These are phyloP conservation scores for Lepiota brunneoincarnata DNA, from an alignment of 768 basidiomycete species.

Conservation along the genomic window DNA sequence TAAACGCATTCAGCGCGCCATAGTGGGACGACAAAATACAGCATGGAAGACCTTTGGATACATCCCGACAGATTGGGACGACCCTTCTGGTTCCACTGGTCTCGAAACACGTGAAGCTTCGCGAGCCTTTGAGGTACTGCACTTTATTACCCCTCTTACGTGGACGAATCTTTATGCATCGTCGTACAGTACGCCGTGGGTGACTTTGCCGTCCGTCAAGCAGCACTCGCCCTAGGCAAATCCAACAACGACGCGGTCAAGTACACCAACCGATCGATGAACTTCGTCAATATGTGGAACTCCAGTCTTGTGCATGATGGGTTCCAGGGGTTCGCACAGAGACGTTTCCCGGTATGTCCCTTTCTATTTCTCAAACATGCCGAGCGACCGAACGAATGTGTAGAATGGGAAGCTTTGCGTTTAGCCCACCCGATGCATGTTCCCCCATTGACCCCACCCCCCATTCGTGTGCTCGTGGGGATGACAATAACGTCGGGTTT, in stretches of 20 bases:
- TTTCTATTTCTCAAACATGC: not conserved
- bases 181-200: slow-evolving; percentile 40
- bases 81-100: slow-evolving; percentile 45
- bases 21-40: slow-evolving; percentile 49
- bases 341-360: slow-evolving; percentile 36
- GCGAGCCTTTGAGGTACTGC: slow-evolving; percentile 39
- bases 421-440: slow-evolving; percentile 47
- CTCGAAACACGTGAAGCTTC: slow-evolving; percentile 50
- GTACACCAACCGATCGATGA: slow-evolving; percentile 50
- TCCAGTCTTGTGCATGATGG: slow-evolving; percentile 41
- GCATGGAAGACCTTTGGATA: slow-evolving; percentile 50
- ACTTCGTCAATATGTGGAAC: slow-evolving; percentile 51
- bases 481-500: slow-evolving; percentile 49
- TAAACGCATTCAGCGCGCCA: not conserved
- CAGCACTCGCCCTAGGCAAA: slow-evolving; percentile 40
- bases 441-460: slow-evolving; percentile 44
- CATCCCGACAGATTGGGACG: slow-evolving; percentile 47
- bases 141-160: not conserved
- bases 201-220: slow-evolving; percentile 53
- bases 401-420: slow-evolving; percentile 51
- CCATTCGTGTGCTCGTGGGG: slow-evolving; percentile 48
- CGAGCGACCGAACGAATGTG: not conserved
- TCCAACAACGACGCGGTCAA: slow-evolving; percentile 33
- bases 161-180: not conserved
- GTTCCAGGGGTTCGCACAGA: slow-evolving; percentile 45